Conservation (phyloP, 1,284 basidiomycete species). For the Tylopilus sp. region DNA sequence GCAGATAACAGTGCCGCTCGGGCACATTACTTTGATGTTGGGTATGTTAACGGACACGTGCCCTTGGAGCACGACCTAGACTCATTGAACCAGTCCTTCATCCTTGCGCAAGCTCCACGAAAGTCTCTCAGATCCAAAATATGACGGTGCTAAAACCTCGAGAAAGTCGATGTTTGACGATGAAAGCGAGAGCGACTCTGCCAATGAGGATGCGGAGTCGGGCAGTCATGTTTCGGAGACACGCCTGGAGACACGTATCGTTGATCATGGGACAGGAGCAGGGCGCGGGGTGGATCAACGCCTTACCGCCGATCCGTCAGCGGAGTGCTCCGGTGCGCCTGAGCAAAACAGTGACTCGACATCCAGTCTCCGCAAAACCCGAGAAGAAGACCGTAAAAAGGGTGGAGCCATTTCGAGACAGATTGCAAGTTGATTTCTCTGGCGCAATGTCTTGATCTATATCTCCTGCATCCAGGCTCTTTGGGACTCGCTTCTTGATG, state of each 20-base stretch:
- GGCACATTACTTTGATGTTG: slow-evolving; percentile 82
- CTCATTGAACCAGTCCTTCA: slow-evolving; percentile 54
- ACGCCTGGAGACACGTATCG: slow-evolving; percentile 28
- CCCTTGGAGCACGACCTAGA: slow-evolving; percentile 8
- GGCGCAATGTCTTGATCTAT: slow-evolving; percentile 4
- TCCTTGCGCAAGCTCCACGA: slow-evolving; percentile 63
- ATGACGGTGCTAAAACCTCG: slow-evolving; percentile 65
- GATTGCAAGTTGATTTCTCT: slow-evolving; percentile 54
- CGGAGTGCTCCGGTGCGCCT: slow-evolving; percentile 7
- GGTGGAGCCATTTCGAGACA: slow-evolving; percentile 82
- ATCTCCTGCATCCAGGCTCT: slow-evolving; percentile 53
- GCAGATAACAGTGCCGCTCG: slow-evolving; percentile 44
- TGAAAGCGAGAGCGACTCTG: slow-evolving; percentile 38
- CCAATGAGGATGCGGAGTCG: slow-evolving; percentile 20
- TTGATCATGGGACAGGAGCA: slow-evolving; percentile 5
- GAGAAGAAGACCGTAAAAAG: slow-evolving; percentile 68
- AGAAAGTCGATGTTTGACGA: slow-evolving; percentile 58
- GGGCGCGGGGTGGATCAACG: slow-evolving; percentile 2
- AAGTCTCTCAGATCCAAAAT: slow-evolving; percentile 69
- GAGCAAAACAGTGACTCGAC: slow-evolving; percentile 50
- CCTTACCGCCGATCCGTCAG: neutral
- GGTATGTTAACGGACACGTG: slow-evolving; percentile 46
- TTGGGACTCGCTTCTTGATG: slow-evolving; percentile 84
- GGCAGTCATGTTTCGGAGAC: slow-evolving; percentile 15
- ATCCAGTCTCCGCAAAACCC: slow-evolving; percentile 54